Evolutionary conservation across 768 basidiomycete genomes (phyloP).

Genomic region (Sutorius australiensis): DNA sequence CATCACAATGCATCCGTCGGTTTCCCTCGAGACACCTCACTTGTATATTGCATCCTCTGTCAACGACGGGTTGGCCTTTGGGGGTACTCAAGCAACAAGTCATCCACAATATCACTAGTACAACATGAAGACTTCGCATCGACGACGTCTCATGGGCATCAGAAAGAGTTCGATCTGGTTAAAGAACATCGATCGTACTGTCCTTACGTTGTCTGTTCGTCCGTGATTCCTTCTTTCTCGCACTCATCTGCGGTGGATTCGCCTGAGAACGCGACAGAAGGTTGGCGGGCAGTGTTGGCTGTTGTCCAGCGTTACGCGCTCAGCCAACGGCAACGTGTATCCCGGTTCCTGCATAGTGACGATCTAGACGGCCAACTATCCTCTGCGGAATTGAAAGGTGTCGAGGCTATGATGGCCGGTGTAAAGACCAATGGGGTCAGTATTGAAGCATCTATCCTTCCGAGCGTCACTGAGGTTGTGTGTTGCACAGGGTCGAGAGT

Average conservation of each 20-base stretch:
- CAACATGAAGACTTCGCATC: constrained; percentile 18
- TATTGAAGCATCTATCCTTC: constrained; percentile 16
- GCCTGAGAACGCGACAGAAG: constrained; percentile 46
- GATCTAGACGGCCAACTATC: constrained; percentile 32
- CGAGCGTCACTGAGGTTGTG: constrained; percentile 3
- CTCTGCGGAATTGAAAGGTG: constrained; percentile 39
- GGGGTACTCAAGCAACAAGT: constrained; percentile 50
- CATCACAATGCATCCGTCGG: not conserved
- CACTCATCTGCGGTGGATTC: constrained; percentile 19
- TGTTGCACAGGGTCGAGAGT: constrained; percentile 54
- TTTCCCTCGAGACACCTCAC: constrained; percentile 40
- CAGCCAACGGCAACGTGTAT: constrained; percentile 48
- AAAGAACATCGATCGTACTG: constrained; percentile 85
- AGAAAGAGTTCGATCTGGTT: constrained; percentile 64
- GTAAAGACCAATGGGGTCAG: constrained; percentile 75
- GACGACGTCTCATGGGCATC: constrained; percentile 22
- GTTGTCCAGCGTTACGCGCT: constrained; percentile 65
- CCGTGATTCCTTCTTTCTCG: constrained; percentile 55
- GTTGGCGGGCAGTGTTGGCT: constrained; percentile 77
- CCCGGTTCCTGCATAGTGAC: constrained; percentile 26
- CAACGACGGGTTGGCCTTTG: constrained; percentile 79
- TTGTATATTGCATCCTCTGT: constrained; percentile 66
- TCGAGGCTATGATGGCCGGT: constrained; percentile 72
- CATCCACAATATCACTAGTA: not conserved
- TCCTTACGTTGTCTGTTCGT: constrained; percentile 76